Conservation (phyloP, 2,329 filamentous ascomycete genomes). For the Neofusicoccum ribis region DNA sequence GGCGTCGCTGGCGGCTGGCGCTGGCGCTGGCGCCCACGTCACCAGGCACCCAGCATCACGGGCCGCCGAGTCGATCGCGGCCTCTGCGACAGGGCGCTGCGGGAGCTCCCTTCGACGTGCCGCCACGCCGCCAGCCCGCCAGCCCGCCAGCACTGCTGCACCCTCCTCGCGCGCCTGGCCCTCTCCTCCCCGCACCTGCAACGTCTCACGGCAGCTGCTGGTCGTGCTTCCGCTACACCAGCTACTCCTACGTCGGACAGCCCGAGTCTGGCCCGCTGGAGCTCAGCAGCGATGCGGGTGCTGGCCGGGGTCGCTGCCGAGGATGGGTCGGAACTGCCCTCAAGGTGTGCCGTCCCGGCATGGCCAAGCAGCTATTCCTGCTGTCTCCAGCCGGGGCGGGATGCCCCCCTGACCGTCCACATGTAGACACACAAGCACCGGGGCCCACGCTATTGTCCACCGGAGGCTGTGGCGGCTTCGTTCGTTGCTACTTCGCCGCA, state of each 20-base stretch:
- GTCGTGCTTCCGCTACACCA: background rate
- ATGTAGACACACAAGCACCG: too few relatives aligned
- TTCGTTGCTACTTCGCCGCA: background rate
- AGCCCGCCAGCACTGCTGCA: background rate
- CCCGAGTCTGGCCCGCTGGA: background rate
- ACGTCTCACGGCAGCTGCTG: conserved; percentile 3
- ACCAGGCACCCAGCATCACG: background rate
- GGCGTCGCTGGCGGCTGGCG: background rate
- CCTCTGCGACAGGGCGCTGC: background rate
- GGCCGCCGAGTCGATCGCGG: background rate
- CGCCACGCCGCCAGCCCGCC: background rate
- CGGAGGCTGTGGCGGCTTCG: too few relatives aligned
- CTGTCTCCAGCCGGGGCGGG: too few relatives aligned
- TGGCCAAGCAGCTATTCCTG: too few relatives aligned
- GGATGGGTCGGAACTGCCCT: too few relatives aligned
- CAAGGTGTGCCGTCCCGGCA: too few relatives aligned
- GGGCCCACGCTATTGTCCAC: too few relatives aligned
- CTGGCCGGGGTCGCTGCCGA: too few relatives aligned
- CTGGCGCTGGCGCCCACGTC: background rate
- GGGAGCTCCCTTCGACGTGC: background rate
- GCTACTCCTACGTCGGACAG: background rate
- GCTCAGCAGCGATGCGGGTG: too few relatives aligned
- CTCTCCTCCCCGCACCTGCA: background rate
- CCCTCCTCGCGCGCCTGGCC: too few relatives aligned
- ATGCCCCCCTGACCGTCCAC: too few relatives aligned